Conservation (phyloP, 345 rosid genomes). For the Eucalyptus polyanthemos region DNA sequence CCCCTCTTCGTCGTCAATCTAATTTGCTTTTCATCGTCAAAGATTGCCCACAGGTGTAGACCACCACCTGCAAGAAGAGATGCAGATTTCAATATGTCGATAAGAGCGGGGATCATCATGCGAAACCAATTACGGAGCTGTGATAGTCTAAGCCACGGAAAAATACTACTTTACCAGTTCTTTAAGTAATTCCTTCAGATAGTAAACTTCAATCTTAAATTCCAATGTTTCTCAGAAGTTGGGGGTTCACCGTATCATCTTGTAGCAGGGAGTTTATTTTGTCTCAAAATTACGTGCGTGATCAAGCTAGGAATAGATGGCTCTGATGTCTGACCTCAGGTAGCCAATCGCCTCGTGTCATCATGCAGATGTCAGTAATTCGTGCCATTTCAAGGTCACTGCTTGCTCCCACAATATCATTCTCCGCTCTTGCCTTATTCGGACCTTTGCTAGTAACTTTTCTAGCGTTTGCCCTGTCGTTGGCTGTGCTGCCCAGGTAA, state of each 20-base stretch:
- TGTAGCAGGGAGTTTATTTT: not conserved
- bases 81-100: not conserved
- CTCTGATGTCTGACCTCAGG: not conserved
- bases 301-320: not conserved
- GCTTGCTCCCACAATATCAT: not conserved
- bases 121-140: not conserved
- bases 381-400: not conserved
- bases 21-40: not conserved
- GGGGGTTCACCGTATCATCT: not conserved
- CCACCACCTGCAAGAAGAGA: not conserved
- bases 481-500: not conserved
- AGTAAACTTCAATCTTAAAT: not conserved
- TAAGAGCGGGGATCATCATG: not conserved
- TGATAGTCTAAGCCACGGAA: not conserved
- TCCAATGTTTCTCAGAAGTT: not conserved
- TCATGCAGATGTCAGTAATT: not conserved
- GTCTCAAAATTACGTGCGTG: not conserved
- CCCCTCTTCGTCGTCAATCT: not conserved
- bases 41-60: not conserved
- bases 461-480: not conserved
- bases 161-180: not conserved
- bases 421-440: not conserved
- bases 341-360: not conserved
- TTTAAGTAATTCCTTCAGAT: not conserved
- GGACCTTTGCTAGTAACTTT: not conserved